Base-by-base conservation (phyloP, 139 green algal species). In the Edaphochlamys debaryana region DNA sequence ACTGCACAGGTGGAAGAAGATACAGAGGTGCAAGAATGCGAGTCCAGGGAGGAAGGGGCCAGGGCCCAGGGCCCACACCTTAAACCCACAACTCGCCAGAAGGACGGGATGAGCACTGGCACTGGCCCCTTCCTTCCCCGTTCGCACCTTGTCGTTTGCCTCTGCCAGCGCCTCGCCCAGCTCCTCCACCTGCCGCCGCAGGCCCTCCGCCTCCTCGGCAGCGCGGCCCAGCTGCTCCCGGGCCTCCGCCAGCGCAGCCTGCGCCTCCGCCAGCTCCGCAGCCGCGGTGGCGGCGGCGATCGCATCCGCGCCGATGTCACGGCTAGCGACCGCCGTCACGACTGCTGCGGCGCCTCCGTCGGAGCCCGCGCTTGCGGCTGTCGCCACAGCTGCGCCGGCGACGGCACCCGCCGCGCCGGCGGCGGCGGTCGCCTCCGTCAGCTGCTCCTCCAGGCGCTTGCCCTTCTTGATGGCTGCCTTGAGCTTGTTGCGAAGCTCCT, bases 381-480 rank as follows among this genome's bases (percentile, higher is more conserved):
- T 72, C 22, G 62, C 82, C 50, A n/a, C n/a, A n/a, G n/a, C n/a
- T n/a, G 54, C 54, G n/a, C 1, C 54, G 38, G 60, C 69, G 0
- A 41, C 38, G 8, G 67, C 58, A 30, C 30, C 67, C 3, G 30
- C 69, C 9, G 38, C 70, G 41, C 27, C 25, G 36, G 34, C 50
- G n/a, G 58, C 58, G 4, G 69, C n/a, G 11, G n/a, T 72, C 22
- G 62, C 82, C 50, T 67, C 70, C 34, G 52, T 8, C 23, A 87
- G 74, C 74, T 84, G 82, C 52, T 87, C 72, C 56, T 87, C 62
- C 34, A 87, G 56, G 4, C 54, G 30, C 67, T 80, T 84, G 67
- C 82, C 82, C 74, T 87, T 87, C 52, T 76, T 83, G 52, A 87
- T 87, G 0, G 82, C 82, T 0, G 82, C 54, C 50, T 75, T 76